Conservation (phyloP, 202 grass and related monocot genomes). For the Musa balbisiana region DNA sequence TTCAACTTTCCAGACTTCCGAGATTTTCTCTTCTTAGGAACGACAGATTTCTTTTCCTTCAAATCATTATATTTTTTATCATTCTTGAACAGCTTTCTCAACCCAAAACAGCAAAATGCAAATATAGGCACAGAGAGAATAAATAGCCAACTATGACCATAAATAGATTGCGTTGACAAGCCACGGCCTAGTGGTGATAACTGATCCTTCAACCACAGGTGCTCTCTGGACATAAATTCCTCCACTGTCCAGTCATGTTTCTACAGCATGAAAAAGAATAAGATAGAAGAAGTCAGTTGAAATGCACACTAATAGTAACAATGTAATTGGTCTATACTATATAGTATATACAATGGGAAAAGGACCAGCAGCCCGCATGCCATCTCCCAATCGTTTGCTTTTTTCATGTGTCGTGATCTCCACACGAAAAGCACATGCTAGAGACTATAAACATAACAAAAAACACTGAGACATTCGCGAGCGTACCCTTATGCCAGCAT, state of each 20-base stretch:
- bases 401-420: background rate
- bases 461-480: background rate
- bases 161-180: background rate
- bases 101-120: conserved; percentile 25
- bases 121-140: conserved; percentile 8
- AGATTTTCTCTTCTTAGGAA: conserved; percentile 72
- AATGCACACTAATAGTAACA: no score
- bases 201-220: conserved; percentile 65
- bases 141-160: conserved; percentile 7
- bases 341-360: no score
- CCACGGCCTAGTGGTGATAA: conserved; percentile 37
- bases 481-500: conserved; percentile 6
- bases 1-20: conserved; percentile 36
- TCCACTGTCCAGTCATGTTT: conserved; percentile 69
- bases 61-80: conserved; percentile 34
- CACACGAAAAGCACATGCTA: background rate
- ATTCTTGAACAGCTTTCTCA: conserved; percentile 26
- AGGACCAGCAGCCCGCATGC: no score
- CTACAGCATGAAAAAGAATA: conserved; percentile 34
- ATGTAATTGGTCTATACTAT: no score
- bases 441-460: background rate
- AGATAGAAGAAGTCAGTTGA: no score
- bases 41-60: conserved; percentile 32
- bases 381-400: background rate
- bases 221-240: conserved; percentile 66